phyloP scores from a whole-genome alignment of 441 rosid species.

The Melastoma candidum region DNA sequence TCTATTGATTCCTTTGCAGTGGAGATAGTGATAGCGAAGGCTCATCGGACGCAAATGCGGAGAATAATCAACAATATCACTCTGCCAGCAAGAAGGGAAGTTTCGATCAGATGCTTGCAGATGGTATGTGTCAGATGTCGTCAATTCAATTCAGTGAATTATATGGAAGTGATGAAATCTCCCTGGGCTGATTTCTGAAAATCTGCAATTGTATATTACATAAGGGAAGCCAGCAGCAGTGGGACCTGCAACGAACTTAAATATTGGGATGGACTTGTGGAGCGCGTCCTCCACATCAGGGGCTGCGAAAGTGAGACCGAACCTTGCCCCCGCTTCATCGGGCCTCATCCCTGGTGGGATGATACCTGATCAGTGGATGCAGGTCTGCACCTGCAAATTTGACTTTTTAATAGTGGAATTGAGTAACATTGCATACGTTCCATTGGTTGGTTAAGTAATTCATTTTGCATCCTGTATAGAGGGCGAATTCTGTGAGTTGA shows the following conservation, averaged over 20 bases:
- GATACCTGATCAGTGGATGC: constrained; percentile 60
- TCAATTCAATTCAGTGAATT: constrained; percentile 3
- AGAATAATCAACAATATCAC: constrained; percentile 59
- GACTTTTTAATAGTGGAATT: neutral
- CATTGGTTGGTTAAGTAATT: too few species aligned
- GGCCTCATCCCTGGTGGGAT: constrained; percentile 26
- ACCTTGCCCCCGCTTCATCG: constrained; percentile 31
- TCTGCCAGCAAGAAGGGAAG: constrained; percentile 52
- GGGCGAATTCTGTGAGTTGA: too few species aligned
- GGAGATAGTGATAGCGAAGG: constrained; percentile 90
- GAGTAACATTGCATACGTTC: too few species aligned
- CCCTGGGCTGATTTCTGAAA: neutral
- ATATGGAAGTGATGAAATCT: constrained; percentile 5
- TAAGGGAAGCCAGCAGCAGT: constrained; percentile 54
- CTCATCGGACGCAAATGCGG: constrained; percentile 81
- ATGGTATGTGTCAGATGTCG: constrained; percentile 35
- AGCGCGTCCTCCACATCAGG: constrained; percentile 50
- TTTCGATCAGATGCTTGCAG: constrained; percentile 79
- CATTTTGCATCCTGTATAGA: too few species aligned
- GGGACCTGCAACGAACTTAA: constrained; percentile 62
- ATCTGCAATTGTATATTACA: neutral
- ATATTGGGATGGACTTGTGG: constrained; percentile 90
- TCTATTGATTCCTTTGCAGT: constrained; percentile 28
- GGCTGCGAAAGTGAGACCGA: constrained; percentile 47
- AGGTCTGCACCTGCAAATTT: constrained; percentile 26